Evolutionary conservation across 805 yeast genomes (phyloP).

Genomic region (Jamesozyma hellenica): DNA sequence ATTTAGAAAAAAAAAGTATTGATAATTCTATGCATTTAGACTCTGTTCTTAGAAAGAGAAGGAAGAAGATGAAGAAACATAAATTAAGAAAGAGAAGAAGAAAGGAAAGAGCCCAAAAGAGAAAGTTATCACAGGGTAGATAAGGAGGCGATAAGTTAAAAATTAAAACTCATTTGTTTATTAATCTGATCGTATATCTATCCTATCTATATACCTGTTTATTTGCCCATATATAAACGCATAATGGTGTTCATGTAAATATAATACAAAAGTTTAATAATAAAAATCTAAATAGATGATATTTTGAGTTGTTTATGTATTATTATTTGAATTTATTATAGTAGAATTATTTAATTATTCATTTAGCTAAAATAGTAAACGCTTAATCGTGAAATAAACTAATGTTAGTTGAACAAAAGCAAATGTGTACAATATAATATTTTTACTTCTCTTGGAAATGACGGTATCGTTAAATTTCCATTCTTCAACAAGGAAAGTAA

Average conservation of each 20-base stretch:
- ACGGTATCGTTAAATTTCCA: constrained; percentile 22
- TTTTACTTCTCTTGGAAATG: background rate
- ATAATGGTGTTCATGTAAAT: background rate
- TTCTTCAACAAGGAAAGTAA: constrained; percentile 28
- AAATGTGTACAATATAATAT: background rate
- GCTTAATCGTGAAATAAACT: background rate
- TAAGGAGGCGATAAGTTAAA: no score
- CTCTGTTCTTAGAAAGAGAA: constrained; percentile 74
- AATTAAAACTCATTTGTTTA: no score
- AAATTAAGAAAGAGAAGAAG: constrained; percentile 95
- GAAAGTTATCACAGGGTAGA: constrained; percentile 45
- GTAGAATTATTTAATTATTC: no score
- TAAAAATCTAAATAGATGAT: background rate
- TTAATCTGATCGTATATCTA: no score
- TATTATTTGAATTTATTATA: background rate
- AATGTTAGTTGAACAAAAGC: constrained; percentile 1
- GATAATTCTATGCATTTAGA: constrained; percentile 35
- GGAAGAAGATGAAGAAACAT: constrained; percentile 95
- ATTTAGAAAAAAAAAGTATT: no score
- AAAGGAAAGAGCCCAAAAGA: constrained; percentile 75
- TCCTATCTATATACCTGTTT: background rate
- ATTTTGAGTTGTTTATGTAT: background rate
- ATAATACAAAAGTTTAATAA: no score
- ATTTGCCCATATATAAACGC: background rate
- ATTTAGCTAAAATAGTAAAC: no score